Percentiles rank a stretch among this genome's conserved stretches.
These are phyloP conservation scores for Xylariaceae sp. DNA, from an alignment of 2,329 filamentous ascomycete genomes.

Conservation along the genomic window DNA sequence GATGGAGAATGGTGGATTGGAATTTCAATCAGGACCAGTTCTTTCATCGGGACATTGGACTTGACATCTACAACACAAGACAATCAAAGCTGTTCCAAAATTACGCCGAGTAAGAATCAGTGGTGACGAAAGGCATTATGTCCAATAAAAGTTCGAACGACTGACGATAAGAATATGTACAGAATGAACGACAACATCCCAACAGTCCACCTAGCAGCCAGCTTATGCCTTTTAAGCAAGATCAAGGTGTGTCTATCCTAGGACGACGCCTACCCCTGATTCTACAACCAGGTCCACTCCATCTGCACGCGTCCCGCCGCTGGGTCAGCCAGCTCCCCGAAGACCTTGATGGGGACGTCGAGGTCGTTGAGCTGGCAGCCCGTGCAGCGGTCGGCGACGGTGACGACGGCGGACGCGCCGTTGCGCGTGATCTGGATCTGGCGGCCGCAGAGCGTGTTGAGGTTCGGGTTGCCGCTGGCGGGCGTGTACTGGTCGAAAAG, in stretches of 20 bases:
- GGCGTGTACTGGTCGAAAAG: slow-evolving; percentile 30
- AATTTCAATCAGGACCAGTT: no score
- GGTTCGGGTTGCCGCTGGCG: slow-evolving; percentile 26
- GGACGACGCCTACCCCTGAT: not conserved
- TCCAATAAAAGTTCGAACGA: slow-evolving; percentile 13
- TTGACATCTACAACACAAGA: no score
- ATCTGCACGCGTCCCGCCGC: slow-evolving; percentile 20
- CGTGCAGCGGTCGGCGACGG: slow-evolving; percentile 28
- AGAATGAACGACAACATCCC: slow-evolving; percentile 10
- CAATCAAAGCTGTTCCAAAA: no score
- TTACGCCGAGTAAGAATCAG: not conserved
- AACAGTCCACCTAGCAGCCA: slow-evolving; percentile 1
- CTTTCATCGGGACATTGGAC: no score
- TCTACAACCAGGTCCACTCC: slow-evolving; percentile 25
- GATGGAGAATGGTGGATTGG: no score
- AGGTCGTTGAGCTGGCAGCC: slow-evolving; percentile 23
- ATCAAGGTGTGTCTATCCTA: no score
- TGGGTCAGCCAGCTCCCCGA: slow-evolving; percentile 22
- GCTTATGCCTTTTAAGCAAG: no score
- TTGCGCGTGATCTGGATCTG: slow-evolving; percentile 25
- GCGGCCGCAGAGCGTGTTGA: slow-evolving; percentile 28
- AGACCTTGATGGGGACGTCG: slow-evolving; percentile 26
- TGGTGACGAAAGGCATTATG: not conserved
- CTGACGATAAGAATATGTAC: slow-evolving; percentile 18
- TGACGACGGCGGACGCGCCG: slow-evolving; percentile 19